Conservation (phyloP, 2,329 filamentous ascomycete genomes). For the Xylaria hypoxylon region DNA sequence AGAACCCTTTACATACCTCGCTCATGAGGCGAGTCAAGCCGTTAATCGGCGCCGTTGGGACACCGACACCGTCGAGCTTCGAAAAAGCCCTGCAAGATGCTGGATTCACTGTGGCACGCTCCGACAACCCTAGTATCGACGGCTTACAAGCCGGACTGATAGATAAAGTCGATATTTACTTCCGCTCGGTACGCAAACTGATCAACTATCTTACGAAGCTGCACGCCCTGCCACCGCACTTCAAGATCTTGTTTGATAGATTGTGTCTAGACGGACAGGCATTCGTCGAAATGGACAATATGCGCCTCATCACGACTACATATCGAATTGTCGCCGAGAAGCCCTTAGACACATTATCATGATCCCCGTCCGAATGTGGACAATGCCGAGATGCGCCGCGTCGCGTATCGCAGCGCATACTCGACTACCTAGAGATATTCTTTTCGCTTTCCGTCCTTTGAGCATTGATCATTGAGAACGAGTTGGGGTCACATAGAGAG, state of each 20-base stretch:
- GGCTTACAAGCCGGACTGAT: conserved; percentile 65
- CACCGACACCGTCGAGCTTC: conserved; percentile 61
- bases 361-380: neutral
- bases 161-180: conserved; percentile 66
- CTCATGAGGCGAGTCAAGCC: conserved; percentile 67
- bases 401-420: neutral
- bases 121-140: conserved; percentile 64
- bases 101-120: conserved; percentile 60
- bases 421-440: neutral
- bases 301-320: conserved; percentile 64
- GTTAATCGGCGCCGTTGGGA: conserved; percentile 66
- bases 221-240: conserved; percentile 61
- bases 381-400: neutral
- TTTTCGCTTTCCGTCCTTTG: neutral
- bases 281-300: conserved; percentile 66
- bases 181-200: conserved; percentile 61
- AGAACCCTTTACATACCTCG: conserved; percentile 59
- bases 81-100: conserved; percentile 59
- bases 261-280: conserved; percentile 65
- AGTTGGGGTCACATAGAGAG: conserved; percentile 24
- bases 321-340: conserved; percentile 66
- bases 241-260: conserved; percentile 65
- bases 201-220: conserved; percentile 62
- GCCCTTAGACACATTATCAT: conserved; percentile 25
- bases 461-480: neutral